Evolutionary conservation across 805 yeast species (phyloP).

Genomic region (Groenewaldozyma tartarivorans): DNA sequence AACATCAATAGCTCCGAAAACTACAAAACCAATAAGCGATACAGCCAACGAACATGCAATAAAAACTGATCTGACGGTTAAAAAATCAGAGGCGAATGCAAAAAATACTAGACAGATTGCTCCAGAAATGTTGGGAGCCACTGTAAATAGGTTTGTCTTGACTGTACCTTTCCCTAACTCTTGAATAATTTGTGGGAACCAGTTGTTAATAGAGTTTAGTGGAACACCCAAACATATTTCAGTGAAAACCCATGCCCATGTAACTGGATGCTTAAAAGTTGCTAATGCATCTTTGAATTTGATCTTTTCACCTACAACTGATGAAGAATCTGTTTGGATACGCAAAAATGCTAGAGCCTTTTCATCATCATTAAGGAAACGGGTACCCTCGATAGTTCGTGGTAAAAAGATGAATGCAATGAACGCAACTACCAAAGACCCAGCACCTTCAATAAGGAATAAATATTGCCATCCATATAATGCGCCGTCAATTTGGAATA

Average conservation of each 20-base stretch:
- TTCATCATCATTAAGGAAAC: constrained; percentile 34
- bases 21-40: constrained; percentile 38
- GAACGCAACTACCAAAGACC: constrained; percentile 30
- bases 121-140: constrained; percentile 42
- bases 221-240: constrained; percentile 42
- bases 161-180: constrained; percentile 55
- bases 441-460: constrained; percentile 37
- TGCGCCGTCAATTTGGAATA: constrained; percentile 34
- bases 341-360: constrained; percentile 39
- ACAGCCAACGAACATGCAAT: constrained; percentile 31
- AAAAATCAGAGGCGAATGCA: constrained; percentile 34
- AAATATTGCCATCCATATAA: constrained; percentile 41
- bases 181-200: constrained; percentile 48
- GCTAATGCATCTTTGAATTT: constrained; percentile 34
- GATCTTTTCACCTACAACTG: constrained; percentile 29
- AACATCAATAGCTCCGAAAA: constrained; percentile 38
- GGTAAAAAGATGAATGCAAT: constrained; percentile 32
- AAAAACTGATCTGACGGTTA: constrained; percentile 32
- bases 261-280: constrained; percentile 38
- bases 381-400: constrained; percentile 28
- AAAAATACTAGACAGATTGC: constrained; percentile 34
- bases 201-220: constrained; percentile 37
- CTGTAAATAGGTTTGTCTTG: constrained; percentile 58
- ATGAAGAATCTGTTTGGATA: constrained; percentile 37
- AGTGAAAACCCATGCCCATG: constrained; percentile 36